Percentiles rank a stretch among this genome's conserved stretches.
Evolutionary conservation across 768 basidiomycete genomes (phyloP).

Genomic region (Auricularia sp.): DNA sequence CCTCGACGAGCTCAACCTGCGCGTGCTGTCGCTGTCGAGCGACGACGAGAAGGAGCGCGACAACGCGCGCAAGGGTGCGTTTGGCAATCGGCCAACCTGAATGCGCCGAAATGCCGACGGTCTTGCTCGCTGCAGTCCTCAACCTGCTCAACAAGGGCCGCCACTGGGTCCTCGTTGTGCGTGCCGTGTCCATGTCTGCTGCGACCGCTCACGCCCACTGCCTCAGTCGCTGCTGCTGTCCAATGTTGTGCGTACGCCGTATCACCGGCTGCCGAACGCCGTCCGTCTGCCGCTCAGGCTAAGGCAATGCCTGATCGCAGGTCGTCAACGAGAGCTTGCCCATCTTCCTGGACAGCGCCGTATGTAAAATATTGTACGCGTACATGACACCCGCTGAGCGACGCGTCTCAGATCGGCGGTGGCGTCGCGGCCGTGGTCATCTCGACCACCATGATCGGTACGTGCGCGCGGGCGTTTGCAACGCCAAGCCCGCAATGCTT

Average conservation of each 20-base stretch:
- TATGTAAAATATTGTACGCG: slow-evolving; percentile 14
- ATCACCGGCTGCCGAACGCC: not conserved
- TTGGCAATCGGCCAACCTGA: not conserved
- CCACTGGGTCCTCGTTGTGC: slow-evolving; percentile 37
- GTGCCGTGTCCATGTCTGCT: not conserved
- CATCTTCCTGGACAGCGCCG: slow-evolving; percentile 70
- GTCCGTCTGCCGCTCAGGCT: not conserved
- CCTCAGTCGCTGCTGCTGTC: not conserved
- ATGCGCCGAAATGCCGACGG: not conserved
- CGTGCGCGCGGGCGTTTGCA: not conserved
- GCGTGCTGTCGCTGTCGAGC: slow-evolving; percentile 74
- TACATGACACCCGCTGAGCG: not conserved
- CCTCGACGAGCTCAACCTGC: slow-evolving; percentile 80
- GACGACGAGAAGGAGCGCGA: slow-evolving; percentile 56
- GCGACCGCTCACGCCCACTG: not conserved
- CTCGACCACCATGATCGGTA: slow-evolving; percentile 68
- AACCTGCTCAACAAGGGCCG: slow-evolving; percentile 34
- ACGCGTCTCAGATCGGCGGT: slow-evolving; percentile 40
- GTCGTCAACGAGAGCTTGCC: slow-evolving; percentile 77
- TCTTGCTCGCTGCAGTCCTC: slow-evolving; percentile 27
- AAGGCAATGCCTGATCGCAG: slow-evolving; percentile 23
- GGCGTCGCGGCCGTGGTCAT: slow-evolving; percentile 68
- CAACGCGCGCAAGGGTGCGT: slow-evolving; percentile 61
- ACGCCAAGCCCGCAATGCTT: not conserved
- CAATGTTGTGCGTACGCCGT: not conserved